Evolutionary conservation across 2,329 filamentous ascomycete genomes (phyloP).

Genomic region (Sporothrix globosa): DNA sequence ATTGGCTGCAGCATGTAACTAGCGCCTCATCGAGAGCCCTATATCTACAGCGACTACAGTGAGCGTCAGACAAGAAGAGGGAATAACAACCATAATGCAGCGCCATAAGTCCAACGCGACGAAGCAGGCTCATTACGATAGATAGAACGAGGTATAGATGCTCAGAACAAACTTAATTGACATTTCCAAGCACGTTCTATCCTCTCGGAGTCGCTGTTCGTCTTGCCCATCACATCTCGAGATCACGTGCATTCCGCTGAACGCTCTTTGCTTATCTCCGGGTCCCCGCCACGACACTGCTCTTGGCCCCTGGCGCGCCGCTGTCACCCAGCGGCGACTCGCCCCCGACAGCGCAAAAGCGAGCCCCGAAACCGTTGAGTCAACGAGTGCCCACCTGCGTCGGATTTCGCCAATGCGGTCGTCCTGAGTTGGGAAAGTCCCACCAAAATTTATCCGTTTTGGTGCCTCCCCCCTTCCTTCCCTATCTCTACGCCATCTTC

Average conservation of each 20-base stretch:
- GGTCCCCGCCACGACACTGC: constrained; percentile 22
- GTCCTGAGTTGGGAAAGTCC: constrained; percentile 2
- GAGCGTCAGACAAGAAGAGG: background rate
- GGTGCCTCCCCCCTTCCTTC: constrained; percentile 13
- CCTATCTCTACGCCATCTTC: constrained; percentile 19
- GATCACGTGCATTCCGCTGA: background rate
- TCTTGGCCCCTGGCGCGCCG: background rate
- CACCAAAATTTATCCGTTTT: constrained; percentile 23
- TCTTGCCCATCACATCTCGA: background rate
- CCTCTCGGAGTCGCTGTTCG: background rate
- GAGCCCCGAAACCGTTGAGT: constrained; percentile 11
- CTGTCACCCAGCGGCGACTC: background rate
- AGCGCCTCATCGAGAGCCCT: constrained; percentile 1
- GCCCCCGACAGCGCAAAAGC: constrained; percentile 8
- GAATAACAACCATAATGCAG: background rate
- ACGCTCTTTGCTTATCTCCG: constrained; percentile 21
- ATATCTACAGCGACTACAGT: background rate
- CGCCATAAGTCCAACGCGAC: background rate
- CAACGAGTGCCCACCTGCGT: background rate
- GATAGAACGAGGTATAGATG: too few species aligned
- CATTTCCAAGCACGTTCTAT: background rate
- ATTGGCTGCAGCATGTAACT: constrained; percentile 25
- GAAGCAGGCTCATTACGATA: too few species aligned
- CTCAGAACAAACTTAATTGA: background rate
- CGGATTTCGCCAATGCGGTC: constrained; percentile 19